Evolutionary conservation across 2,329 filamentous ascomycete species (phyloP).

Genomic region (Acarospora socialis): DNA sequence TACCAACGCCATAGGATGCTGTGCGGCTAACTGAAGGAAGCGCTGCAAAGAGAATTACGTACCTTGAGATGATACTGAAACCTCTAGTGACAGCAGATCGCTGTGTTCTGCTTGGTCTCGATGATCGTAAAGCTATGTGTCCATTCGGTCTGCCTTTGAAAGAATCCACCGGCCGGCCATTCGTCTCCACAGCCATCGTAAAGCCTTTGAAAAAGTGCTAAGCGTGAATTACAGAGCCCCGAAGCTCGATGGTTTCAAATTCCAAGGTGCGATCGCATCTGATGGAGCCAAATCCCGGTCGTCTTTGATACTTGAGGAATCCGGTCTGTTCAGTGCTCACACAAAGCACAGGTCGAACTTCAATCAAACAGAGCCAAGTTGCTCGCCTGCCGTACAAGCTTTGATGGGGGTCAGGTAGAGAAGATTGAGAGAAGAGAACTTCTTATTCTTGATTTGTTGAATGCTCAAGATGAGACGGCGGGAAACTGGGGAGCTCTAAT

Average conservation of each 20-base stretch:
- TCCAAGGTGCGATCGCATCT: too few species aligned
- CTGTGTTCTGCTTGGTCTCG: not conserved
- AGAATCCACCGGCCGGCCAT: conserved; percentile 23
- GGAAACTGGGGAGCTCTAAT: too few species aligned
- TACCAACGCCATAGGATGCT: not conserved
- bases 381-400: too few species aligned
- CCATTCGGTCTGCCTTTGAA: conserved; percentile 17
- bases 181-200: conserved; percentile 25
- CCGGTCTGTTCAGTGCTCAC: too few species aligned
- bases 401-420: too few species aligned
- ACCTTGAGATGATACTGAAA: conserved; percentile 42
- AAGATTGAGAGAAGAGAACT: too few species aligned
- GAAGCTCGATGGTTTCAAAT: too few species aligned
- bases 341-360: too few species aligned
- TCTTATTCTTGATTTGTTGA: too few species aligned
- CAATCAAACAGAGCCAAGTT: too few species aligned
- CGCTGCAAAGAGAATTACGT: conserved; percentile 15
- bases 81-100: conserved; percentile 13
- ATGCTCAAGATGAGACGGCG: too few species aligned
- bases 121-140: conserved; percentile 4
- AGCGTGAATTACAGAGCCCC: not conserved
- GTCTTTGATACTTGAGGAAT: conserved; percentile 2
- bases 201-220: not conserved
- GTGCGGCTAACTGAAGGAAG: not conserved
- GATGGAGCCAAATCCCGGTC: not conserved